These are phyloP conservation scores for Sphaerulina musiva DNA, from an alignment of 2,329 filamentous ascomycete species.

Conservation along the genomic window DNA sequence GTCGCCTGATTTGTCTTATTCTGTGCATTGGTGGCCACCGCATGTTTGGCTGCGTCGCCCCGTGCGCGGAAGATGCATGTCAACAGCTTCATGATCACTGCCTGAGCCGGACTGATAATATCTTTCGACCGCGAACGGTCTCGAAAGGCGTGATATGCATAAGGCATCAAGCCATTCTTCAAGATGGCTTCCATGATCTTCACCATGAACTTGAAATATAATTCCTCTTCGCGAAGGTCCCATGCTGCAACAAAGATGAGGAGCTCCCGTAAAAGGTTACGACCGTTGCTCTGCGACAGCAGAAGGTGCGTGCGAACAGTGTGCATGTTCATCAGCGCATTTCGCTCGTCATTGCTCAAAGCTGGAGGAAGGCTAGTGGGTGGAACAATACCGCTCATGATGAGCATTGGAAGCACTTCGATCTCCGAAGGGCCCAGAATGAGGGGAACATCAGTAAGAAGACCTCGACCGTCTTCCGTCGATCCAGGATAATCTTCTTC, in stretches of 20 bases:
- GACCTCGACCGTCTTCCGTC: constrained; percentile 65
- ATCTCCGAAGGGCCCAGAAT: constrained; percentile 93
- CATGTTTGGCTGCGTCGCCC: constrained; percentile 36
- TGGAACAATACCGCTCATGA: constrained; percentile 89
- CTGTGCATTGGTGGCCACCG: constrained; percentile 18
- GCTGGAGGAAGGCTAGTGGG: constrained; percentile 52
- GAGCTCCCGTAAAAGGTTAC: constrained; percentile 81
- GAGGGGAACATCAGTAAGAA: constrained; percentile 88
- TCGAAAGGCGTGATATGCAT: constrained; percentile 83
- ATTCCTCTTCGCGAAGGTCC: constrained; percentile 87
- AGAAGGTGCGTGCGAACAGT: constrained; percentile 85
- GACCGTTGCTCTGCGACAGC: constrained; percentile 80
- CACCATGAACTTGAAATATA: constrained; percentile 94
- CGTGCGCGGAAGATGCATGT: constrained; percentile 76
- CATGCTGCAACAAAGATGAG: constrained; percentile 95
- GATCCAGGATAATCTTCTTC: constrained; percentile 63
- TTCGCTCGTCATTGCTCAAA: constrained; percentile 45
- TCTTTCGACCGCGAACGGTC: constrained; percentile 70
- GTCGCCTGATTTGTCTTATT: constrained; percentile 8
- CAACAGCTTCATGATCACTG: constrained; percentile 81
- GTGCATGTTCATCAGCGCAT: constrained; percentile 68
- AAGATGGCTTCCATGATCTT: constrained; percentile 93
- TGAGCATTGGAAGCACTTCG: constrained; percentile 92
- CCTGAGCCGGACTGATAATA: constrained; percentile 91
- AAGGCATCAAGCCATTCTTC: constrained; percentile 80